Percentiles rank a stretch among this genome's conserved stretches.
Conservation (phyloP, 805 yeast genomes). For the Candida quercuum region DNA sequence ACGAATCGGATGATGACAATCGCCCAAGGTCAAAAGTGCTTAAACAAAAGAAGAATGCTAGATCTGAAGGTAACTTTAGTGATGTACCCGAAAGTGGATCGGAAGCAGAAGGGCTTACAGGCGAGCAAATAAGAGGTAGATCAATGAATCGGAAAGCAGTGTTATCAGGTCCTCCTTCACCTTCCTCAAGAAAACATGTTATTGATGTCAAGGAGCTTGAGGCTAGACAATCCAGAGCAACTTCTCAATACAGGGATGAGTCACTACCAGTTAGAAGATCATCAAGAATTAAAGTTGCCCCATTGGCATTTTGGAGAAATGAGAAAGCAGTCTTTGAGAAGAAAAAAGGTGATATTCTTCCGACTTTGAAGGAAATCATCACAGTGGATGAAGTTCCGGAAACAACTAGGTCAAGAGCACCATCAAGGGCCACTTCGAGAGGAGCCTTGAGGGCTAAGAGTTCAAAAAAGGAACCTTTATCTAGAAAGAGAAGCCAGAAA, state of each 20-base stretch:
- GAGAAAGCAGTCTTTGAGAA: conserved; percentile 63
- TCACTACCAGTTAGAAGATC: conserved; percentile 51
- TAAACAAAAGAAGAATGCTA: no score
- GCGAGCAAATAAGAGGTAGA: neutral
- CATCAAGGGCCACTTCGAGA: conserved; percentile 14
- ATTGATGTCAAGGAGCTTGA: conserved; percentile 4
- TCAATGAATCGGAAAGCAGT: conserved; percentile 5
- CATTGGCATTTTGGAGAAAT: conserved; percentile 81
- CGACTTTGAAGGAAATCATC: conserved; percentile 53
- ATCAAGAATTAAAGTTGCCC: conserved; percentile 57
- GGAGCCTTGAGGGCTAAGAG: conserved; percentile 2
- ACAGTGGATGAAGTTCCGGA: conserved; percentile 27
- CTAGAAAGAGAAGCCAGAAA: conserved; percentile 3
- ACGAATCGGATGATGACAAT: neutral
- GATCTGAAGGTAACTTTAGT: no score
- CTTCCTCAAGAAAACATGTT: conserved; percentile 4
- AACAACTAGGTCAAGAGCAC: conserved; percentile 8
- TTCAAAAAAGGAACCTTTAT: conserved; percentile 9
- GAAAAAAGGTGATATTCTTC: conserved; percentile 35
- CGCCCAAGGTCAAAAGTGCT: no score
- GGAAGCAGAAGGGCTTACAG: neutral
- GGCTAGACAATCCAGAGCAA: conserved; percentile 7
- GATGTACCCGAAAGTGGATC: neutral
- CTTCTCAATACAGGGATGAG: neutral
- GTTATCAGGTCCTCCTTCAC: neutral